phyloP scores from a whole-genome alignment of 345 rosid species.

The Brassica carinata region DNA sequence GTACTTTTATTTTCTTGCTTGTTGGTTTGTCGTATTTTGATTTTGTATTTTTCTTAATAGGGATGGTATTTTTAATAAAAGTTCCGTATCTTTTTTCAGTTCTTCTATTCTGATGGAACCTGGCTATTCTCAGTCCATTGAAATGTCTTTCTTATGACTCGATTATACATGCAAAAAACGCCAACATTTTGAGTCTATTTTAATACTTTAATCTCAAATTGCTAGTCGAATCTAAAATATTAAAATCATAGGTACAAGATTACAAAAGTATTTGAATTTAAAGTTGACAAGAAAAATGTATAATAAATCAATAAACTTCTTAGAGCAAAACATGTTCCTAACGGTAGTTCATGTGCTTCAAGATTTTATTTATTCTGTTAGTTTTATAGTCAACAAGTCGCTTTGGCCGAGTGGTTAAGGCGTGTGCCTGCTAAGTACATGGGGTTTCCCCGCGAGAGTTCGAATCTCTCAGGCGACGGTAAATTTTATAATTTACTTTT shows the following conservation, averaged over 20 bases:
- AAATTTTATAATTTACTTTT: background rate
- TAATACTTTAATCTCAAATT: background rate
- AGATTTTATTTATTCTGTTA: too few relatives aligned
- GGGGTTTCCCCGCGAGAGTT: constrained; percentile 79
- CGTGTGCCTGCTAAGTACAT: constrained; percentile 70
- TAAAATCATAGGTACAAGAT: background rate
- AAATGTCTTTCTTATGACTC: background rate
- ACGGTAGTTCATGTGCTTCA: too few relatives aligned
- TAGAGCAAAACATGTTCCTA: background rate
- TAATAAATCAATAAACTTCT: background rate
- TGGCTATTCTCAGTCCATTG: background rate
- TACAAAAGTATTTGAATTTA: background rate
- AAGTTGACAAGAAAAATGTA: background rate
- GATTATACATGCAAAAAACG: background rate
- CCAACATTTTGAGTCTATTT: background rate
- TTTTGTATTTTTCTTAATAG: constrained; percentile 32
- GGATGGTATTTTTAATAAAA: constrained; percentile 23
- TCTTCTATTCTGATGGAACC: background rate
- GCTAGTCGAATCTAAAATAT: background rate
- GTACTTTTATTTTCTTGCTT: constrained; percentile 26
- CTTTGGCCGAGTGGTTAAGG: constrained; percentile 72
- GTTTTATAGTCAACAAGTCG: constrained; percentile 19
- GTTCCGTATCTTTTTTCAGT: background rate
- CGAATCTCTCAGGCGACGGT: constrained; percentile 84
- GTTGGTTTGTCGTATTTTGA: constrained; percentile 34